Evolutionary conservation across 2,329 filamentous ascomycete genomes (phyloP).

Genomic region (Pyricularia sp.): DNA sequence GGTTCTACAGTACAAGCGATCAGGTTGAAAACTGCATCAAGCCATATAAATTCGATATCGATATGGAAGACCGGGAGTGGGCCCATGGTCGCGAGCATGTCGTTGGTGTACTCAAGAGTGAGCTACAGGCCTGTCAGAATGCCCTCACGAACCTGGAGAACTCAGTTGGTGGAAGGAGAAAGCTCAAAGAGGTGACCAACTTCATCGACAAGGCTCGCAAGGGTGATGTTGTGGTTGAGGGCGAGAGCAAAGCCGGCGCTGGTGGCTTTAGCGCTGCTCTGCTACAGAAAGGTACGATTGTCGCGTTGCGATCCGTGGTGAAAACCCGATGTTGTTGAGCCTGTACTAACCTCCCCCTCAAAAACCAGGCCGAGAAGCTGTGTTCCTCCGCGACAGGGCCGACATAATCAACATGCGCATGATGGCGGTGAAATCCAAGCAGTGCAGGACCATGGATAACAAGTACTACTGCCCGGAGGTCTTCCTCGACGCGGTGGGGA

Average conservation of each 20-base stretch:
- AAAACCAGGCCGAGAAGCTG: conserved; percentile 65
- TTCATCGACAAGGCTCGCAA: conserved; percentile 86
- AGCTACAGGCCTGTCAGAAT: conserved; percentile 70
- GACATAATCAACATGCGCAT: conserved; percentile 86
- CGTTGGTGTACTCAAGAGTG: conserved; percentile 66
- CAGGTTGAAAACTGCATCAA: conserved; percentile 99
- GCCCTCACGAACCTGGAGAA: conserved; percentile 67
- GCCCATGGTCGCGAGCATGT: conserved; percentile 72
- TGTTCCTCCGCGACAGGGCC: conserved; percentile 85
- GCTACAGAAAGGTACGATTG: conserved; percentile 58
- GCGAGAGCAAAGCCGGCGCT: conserved; percentile 69
- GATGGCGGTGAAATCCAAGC: conserved; percentile 75
- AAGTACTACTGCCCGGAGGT: conserved; percentile 96
- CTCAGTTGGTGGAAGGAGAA: conserved; percentile 65
- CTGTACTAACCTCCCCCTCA: not conserved
- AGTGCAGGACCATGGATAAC: conserved; percentile 71
- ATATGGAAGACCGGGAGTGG: conserved; percentile 89
- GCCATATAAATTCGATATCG: conserved; percentile 96
- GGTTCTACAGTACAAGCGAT: conserved; percentile 93
- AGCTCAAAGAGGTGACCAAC: conserved; percentile 74
- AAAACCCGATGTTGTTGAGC: not conserved
- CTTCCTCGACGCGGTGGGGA: conserved; percentile 93
- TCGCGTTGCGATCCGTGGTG: not conserved
- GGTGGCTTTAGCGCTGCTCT: conserved; percentile 87
- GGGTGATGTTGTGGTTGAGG: conserved; percentile 74